These are phyloP conservation scores for Pythium grandisporangium DNA, from an alignment of 352 stramenopile genomes.

Conservation along the genomic window DNA sequence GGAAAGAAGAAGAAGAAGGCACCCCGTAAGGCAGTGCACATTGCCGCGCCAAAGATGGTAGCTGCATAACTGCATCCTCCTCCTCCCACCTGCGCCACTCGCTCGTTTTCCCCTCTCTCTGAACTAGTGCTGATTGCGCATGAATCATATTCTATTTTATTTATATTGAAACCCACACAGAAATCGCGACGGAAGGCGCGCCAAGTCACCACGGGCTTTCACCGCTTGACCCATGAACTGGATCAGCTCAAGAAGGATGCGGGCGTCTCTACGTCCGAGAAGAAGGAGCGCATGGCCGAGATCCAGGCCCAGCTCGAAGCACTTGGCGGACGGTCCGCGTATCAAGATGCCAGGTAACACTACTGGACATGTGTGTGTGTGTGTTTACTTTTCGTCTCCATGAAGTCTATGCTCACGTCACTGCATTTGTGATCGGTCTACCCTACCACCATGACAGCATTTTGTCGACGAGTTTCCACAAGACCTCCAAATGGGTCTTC, in stretches of 20 bases:
- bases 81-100: too few relatives aligned
- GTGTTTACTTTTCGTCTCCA: too few relatives aligned
- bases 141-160: background rate
- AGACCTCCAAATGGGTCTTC: conserved; percentile 94
- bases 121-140: too few relatives aligned
- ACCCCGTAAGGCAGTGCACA: conserved; percentile 41
- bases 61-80: too few relatives aligned
- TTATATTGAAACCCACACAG: conserved; percentile 4
- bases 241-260: conserved; percentile 43
- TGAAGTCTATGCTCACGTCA: too few relatives aligned
- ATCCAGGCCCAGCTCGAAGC: conserved; percentile 71
- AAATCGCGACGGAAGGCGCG: conserved; percentile 67
- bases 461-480: conserved; percentile 91
- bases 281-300: conserved; percentile 25
- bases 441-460: conserved; percentile 70
- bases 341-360: conserved; percentile 83
- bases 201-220: conserved; percentile 70
- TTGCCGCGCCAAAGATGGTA: conserved; percentile 39
- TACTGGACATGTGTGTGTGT: background rate
- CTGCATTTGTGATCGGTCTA: background rate
- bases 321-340: conserved; percentile 87
- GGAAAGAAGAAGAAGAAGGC: conserved; percentile 43
- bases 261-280: conserved; percentile 11
- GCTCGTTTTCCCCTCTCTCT: too few relatives aligned
- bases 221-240: conserved; percentile 64